phyloP scores from a whole-genome alignment of 2,329 filamentous ascomycete species.

The Elsinoe arachidis region DNA sequence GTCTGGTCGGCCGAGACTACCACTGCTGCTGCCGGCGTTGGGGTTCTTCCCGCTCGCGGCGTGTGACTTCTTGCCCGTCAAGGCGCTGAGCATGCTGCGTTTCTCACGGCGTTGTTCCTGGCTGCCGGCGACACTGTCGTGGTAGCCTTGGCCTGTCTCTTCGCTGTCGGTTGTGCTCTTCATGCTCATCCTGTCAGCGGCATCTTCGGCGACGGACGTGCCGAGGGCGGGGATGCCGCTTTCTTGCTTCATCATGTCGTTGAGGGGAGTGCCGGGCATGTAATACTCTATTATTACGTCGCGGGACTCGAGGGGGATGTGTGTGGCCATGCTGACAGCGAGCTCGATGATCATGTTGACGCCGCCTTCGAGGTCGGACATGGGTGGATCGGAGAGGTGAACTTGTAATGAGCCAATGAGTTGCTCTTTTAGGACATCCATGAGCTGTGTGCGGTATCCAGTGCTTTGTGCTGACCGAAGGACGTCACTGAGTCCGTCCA shows the following conservation, averaged over 20 bases:
- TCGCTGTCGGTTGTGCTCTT: conserved; percentile 29
- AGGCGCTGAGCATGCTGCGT: conserved; percentile 36
- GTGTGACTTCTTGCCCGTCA: conserved; percentile 33
- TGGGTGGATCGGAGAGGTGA: conserved; percentile 67
- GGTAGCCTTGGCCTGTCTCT: conserved; percentile 19
- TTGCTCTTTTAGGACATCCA: conserved; percentile 52
- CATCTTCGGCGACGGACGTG: conserved; percentile 35
- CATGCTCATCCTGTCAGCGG: conserved; percentile 33
- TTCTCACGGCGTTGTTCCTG: conserved; percentile 21
- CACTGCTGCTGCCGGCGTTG: conserved; percentile 27
- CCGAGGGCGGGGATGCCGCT: conserved; percentile 40
- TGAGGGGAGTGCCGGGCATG: conserved; percentile 62
- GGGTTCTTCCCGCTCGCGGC: conserved; percentile 28
- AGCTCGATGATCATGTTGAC: conserved; percentile 90
- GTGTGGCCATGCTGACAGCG: conserved; percentile 73
- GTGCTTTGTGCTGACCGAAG: conserved; percentile 58
- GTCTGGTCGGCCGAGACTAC: conserved; percentile 32
- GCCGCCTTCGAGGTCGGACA: conserved; percentile 74
- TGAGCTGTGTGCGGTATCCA: conserved; percentile 55
- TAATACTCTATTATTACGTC: conserved; percentile 86
- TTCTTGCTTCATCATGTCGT: conserved; percentile 78
- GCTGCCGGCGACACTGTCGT: conserved; percentile 13
- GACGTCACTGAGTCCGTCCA: conserved; percentile 74
- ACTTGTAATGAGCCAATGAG: conserved; percentile 63
- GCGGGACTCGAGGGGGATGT: conserved; percentile 81